Percentiles rank a stretch among this genome's conserved stretches.
phyloP scores from a whole-genome alignment of 495 filamentous ascomycete species.

The Pyronema omphalodes region DNA sequence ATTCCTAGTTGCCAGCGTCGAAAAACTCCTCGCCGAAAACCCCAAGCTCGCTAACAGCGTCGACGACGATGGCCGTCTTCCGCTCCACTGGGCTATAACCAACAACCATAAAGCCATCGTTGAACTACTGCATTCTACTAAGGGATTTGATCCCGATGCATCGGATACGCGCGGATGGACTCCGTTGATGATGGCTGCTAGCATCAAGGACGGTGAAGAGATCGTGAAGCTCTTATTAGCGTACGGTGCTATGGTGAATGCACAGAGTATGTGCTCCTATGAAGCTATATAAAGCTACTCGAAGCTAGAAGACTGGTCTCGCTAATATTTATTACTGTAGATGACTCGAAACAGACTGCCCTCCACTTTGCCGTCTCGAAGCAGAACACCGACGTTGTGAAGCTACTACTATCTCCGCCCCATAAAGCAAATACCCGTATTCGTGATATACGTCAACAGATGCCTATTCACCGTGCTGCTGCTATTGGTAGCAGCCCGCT shows the following conservation, averaged over 20 bases:
- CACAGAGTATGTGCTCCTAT: conserved; percentile 39
- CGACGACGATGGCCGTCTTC: conserved; percentile 79
- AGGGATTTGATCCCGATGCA: conserved; percentile 68
- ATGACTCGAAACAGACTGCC: conserved; percentile 39
- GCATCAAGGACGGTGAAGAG: conserved; percentile 48
- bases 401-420: conserved; percentile 52
- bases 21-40: conserved; percentile 40
- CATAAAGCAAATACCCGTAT: conserved; percentile 58
- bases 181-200: conserved; percentile 80
- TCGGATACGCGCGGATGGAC: conserved; percentile 88
- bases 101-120: conserved; percentile 64
- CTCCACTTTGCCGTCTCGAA: conserved; percentile 89
- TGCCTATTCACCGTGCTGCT: conserved; percentile 77
- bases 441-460: conserved; percentile 69
- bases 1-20: conserved; percentile 15
- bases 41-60: conserved; percentile 52
- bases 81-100: conserved; percentile 88
- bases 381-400: conserved; percentile 59
- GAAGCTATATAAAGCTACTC: background rate
- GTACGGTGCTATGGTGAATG: conserved; percentile 68
- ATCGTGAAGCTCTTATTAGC: conserved; percentile 55
- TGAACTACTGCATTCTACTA: conserved; percentile 45
- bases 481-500: conserved; percentile 78
- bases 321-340: background rate
- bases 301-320: background rate